These are phyloP conservation scores for Torrubiella hemipterigena DNA, from an alignment of 2,329 filamentous ascomycete genomes.

Conservation along the genomic window DNA sequence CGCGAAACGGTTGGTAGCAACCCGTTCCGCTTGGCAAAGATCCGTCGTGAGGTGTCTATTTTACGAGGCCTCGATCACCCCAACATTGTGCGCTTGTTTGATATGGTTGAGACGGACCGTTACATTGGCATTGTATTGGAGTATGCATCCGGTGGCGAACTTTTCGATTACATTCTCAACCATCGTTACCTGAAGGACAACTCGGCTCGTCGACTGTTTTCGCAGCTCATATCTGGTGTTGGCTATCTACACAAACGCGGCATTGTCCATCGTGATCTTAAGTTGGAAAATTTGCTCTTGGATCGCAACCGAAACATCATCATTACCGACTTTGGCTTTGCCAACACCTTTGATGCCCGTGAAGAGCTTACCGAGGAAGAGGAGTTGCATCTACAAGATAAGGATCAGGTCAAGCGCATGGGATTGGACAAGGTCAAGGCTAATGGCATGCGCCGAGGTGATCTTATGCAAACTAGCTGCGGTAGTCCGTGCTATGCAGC, in stretches of 20 bases:
- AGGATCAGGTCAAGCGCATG: constrained; percentile 75
- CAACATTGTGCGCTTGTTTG: constrained; percentile 92
- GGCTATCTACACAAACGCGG: constrained; percentile 98
- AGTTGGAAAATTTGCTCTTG: constrained; percentile 87
- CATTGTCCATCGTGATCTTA: constrained; percentile 93
- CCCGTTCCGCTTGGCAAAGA: constrained; percentile 83
- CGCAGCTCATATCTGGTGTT: constrained; percentile 90
- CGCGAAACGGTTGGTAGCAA: constrained; percentile 83
- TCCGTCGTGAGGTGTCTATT: constrained; percentile 93
- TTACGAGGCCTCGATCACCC: constrained; percentile 79
- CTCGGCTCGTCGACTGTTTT: constrained; percentile 80
- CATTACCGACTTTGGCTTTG: constrained; percentile 98
- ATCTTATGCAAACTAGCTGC: constrained; percentile 98
- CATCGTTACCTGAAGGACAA: constrained; percentile 94
- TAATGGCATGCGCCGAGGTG: constrained; percentile 70
- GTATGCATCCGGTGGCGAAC: constrained; percentile 92
- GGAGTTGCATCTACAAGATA: constrained; percentile 74
- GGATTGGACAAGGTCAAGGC: constrained; percentile 70
- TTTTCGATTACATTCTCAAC: constrained; percentile 97
- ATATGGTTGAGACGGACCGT: constrained; percentile 96
- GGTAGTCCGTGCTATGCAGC: constrained; percentile 97
- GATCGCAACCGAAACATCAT: constrained; percentile 98
- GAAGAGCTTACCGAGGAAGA: constrained; percentile 87
- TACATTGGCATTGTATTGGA: constrained; percentile 98
- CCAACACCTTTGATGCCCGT: constrained; percentile 84